Percentiles rank a stretch among this genome's conserved stretches.
Conservation (phyloP, 1,284 basidiomycete genomes). For the Earliella scabrosa region DNA sequence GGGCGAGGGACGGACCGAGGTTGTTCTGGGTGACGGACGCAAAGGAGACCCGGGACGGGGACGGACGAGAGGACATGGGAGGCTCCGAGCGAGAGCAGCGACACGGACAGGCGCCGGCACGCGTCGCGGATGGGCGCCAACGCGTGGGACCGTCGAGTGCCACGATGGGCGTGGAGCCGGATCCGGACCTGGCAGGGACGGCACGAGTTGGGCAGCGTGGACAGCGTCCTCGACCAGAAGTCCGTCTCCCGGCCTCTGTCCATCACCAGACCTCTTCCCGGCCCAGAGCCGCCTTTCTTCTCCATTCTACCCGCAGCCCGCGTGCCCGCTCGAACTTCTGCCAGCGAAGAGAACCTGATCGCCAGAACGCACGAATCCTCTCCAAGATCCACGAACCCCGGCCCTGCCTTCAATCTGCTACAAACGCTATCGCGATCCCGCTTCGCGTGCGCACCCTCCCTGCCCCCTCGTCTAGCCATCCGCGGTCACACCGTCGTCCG, state of each 20-base stretch:
- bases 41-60: slow-evolving; percentile 62
- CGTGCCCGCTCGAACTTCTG: not conserved
- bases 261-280: slow-evolving; percentile 7
- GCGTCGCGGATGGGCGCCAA: slow-evolving; percentile 20
- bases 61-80: slow-evolving; percentile 40
- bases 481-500: too few species aligned
- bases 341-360: slow-evolving; percentile 3
- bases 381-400: slow-evolving; percentile 2
- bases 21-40: slow-evolving; percentile 56
- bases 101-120: slow-evolving; percentile 30
- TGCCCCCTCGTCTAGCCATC: too few species aligned
- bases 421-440: slow-evolving; percentile 23
- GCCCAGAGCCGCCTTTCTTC: too few species aligned
- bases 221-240: not conserved
- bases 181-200: too few species aligned
- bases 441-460: not conserved
- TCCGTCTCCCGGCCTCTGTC: too few species aligned
- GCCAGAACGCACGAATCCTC: slow-evolving; percentile 11
- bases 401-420: slow-evolving; percentile 7
- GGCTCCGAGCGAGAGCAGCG: too few species aligned
- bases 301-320: too few species aligned
- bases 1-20: too few species aligned
- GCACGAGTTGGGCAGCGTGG: too few species aligned
- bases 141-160: not conserved
- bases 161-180: not conserved